These are phyloP conservation scores for Wallacemonas rigidus DNA, from an alignment of 208 protist genomes.

Conservation along the genomic window DNA sequence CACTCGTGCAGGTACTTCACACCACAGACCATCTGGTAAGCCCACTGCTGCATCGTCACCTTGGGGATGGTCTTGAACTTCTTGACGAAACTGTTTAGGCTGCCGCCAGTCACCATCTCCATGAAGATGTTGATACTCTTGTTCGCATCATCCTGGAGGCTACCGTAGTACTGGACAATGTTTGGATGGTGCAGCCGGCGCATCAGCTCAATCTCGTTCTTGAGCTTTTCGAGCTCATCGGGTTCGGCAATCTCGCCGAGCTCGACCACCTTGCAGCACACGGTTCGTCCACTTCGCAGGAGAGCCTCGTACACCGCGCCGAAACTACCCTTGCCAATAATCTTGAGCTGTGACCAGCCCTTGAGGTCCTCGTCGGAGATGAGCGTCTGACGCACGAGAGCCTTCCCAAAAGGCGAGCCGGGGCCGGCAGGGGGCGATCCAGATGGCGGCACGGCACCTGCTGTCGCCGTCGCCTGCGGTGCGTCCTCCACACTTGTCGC, in stretches of 20 bases:
- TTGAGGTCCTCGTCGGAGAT: conserved; percentile 68
- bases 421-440: background rate
- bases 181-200: conserved; percentile 86
- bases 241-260: conserved; percentile 61
- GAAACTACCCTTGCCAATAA: conserved; percentile 88
- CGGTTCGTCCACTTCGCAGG: conserved; percentile 65
- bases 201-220: conserved; percentile 86
- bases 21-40: conserved; percentile 89
- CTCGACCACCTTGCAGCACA: conserved; percentile 88
- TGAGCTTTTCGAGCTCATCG: conserved; percentile 79
- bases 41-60: conserved; percentile 79
- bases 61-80: conserved; percentile 81
- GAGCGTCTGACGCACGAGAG: conserved; percentile 29
- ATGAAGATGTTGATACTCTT: conserved; percentile 93
- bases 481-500: background rate
- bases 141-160: conserved; percentile 62
- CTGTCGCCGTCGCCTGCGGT: too few relatives aligned
- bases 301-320: conserved; percentile 82
- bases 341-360: conserved; percentile 68
- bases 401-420: conserved; percentile 20
- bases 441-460: background rate
- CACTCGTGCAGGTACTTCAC: conserved; percentile 90
- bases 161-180: conserved; percentile 92
- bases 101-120: conserved; percentile 89
- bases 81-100: conserved; percentile 74